Evolutionary conservation across 2,329 filamentous ascomycete genomes (phyloP), one percentile per base, ranked within the genome.

Genomic region (Zymoseptoria passerinii): DNA sequence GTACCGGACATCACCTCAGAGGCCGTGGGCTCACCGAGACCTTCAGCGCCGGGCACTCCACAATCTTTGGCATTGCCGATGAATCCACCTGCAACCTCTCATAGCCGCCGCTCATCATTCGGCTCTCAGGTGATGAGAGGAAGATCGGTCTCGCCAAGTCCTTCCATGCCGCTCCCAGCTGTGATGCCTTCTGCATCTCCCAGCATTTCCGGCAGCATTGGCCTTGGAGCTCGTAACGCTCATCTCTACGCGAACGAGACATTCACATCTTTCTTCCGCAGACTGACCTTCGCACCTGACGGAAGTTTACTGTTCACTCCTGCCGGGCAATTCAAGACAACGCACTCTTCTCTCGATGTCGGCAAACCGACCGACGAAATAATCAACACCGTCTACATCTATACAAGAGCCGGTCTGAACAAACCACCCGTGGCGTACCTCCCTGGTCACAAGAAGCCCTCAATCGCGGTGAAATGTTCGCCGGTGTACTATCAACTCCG

Each of bases 351-450:
- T 52, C 77, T 86, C 20, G 82, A 83, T 53, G 88, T 91, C 62
- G 76, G 79, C n/a, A 95, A 92, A 72, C 81, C 84, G 0, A 82
- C 82, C 0, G 92, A 94, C 66, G 92, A 99, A 65, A 82, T 96
- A 54, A 91, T 89, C 67, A 99, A 99, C 71, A 99, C 94, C 0
- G 95, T 99, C 20, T 99, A 99, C 74, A 94, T 99, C 56, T 99
- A 99, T 74, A 96, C 92, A 0, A 82, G 94, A 67, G 94, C 92
- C 28, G 94, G 94, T 23, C 90, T 99, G 70, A 97, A 96, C 76
- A 96, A 95, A 72, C 91, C 94, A 1, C 94, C 94, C 2, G 88
- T 97, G 58, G 91, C 92, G 6, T 94, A 97, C 74, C 81, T 99
- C 6, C 94, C 94, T 0, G 94, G 94, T 1, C 92, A 97, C 75